Conservation (phyloP, 352 stramenopile species). For the Phytophthora syringae region DNA sequence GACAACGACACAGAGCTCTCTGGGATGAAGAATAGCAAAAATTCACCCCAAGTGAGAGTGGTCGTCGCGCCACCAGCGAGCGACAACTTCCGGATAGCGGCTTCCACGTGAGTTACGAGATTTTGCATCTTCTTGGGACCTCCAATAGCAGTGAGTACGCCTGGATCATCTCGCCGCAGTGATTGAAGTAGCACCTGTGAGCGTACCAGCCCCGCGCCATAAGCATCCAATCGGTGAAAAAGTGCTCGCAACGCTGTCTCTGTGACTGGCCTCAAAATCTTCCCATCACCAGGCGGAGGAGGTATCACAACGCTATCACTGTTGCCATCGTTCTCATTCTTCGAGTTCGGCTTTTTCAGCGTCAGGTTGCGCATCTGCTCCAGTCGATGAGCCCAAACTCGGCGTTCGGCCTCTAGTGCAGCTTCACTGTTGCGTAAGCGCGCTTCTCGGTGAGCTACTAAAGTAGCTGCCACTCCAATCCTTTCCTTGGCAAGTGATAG, state of each 20-base stretch:
- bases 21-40: constrained; percentile 75
- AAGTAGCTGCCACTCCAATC: constrained; percentile 43
- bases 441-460: constrained; percentile 60
- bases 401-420: constrained; percentile 52
- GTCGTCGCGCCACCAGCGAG: constrained; percentile 5
- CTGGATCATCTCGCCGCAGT: constrained; percentile 38
- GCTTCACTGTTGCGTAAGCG: constrained; percentile 72
- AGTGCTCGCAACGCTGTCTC: constrained; percentile 60
- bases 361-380: constrained; percentile 28
- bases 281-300: constrained; percentile 12
- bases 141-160: constrained; percentile 46
- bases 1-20: constrained; percentile 30
- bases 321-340: constrained; percentile 10
- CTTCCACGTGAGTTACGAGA: constrained; percentile 53
- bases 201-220: constrained; percentile 60
- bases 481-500: constrained; percentile 48
- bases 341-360: not conserved
- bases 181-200: constrained; percentile 42
- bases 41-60: constrained; percentile 79
- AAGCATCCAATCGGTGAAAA: constrained; percentile 76
- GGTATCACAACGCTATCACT: constrained; percentile 1
- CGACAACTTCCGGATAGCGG: constrained; percentile 36
- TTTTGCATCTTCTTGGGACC: constrained; percentile 33
- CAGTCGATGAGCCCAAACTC: constrained; percentile 43
- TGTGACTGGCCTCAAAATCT: constrained; percentile 52